Evolutionary conservation across 306 rosid genomes (phyloP).

Genomic region (Pyrus bretschneideri): DNA sequence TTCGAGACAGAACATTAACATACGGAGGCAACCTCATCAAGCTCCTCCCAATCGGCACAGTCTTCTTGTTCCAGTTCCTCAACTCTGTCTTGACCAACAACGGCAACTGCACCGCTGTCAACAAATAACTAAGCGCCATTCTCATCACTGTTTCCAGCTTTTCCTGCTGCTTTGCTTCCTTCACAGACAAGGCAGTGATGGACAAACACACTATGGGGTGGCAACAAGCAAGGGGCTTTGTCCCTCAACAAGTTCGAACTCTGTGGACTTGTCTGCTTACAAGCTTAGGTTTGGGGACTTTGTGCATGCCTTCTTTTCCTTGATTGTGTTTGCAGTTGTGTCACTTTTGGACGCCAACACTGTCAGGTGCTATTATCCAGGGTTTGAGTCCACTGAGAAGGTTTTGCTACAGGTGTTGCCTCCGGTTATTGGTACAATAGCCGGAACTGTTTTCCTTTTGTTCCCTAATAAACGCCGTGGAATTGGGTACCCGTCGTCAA

Average conservation of each 20-base stretch:
- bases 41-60: constrained; percentile 71
- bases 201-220: constrained; percentile 41
- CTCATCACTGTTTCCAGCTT: constrained; percentile 42
- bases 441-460: constrained; percentile 41
- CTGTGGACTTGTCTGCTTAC: constrained; percentile 30
- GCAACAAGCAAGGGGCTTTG: constrained; percentile 53
- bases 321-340: constrained; percentile 48
- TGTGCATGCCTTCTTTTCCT: constrained; percentile 46
- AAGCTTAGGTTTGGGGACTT: constrained; percentile 57
- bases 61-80: constrained; percentile 66
- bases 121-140: constrained; percentile 42
- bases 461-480: constrained; percentile 76
- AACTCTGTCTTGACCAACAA: constrained; percentile 56
- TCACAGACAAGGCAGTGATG: constrained; percentile 72
- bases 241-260: constrained; percentile 43
- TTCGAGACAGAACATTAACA: constrained; percentile 20
- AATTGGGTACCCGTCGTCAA: constrained; percentile 47
- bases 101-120: constrained; percentile 45
- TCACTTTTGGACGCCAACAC: constrained; percentile 50
- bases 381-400: constrained; percentile 28
- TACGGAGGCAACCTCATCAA: constrained; percentile 55
- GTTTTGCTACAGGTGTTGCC: constrained; percentile 50
- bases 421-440: constrained; percentile 42
- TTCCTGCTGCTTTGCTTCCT: constrained; percentile 60
- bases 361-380: constrained; percentile 48